A percentile compares a stretch with the other conserved stretches of the same genome.
These are phyloP conservation scores for Rhododendron vialii DNA, from an alignment of 148 eudicot genomes.

Conservation along the genomic window DNA sequence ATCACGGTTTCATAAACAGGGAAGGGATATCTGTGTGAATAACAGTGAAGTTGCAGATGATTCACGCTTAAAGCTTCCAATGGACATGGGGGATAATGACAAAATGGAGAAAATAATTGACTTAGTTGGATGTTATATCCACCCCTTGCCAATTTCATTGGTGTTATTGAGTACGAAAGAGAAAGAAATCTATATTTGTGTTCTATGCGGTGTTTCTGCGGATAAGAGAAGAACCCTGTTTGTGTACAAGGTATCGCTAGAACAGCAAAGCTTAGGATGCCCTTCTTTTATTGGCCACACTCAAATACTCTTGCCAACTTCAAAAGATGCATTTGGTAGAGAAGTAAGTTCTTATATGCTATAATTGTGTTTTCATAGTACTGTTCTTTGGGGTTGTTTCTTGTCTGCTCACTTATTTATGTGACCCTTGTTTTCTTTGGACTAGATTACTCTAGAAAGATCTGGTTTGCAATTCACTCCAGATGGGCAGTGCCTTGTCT, in stretches of 20 bases:
- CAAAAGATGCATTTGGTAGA: constrained; percentile 50
- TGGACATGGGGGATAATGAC: constrained; percentile 16
- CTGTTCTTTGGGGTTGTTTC: background rate
- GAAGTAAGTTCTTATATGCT: constrained; percentile 43
- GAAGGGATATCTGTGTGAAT: constrained; percentile 15
- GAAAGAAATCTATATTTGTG: constrained; percentile 52
- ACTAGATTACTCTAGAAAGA: constrained; percentile 59
- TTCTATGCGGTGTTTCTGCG: constrained; percentile 49
- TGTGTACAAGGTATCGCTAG: constrained; percentile 43
- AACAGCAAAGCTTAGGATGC: constrained; percentile 39
- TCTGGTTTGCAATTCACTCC: constrained; percentile 72
- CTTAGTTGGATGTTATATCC: constrained; percentile 61
- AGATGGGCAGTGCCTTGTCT: constrained; percentile 58
- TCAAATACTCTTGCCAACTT: constrained; percentile 42
- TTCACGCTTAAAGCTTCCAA: constrained; percentile 13
- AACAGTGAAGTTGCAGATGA: constrained; percentile 24
- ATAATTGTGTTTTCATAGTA: background rate
- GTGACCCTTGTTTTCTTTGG: constrained; percentile 13
- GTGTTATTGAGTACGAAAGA: constrained; percentile 48
- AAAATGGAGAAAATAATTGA: constrained; percentile 24
- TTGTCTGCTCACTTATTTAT: constrained; percentile 12
- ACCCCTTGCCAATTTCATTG: constrained; percentile 55
- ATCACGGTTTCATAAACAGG: constrained; percentile 23
- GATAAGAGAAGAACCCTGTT: constrained; percentile 50
- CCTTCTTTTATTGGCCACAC: constrained; percentile 74